Evolutionary conservation across 208 protist species (phyloP), one percentile per base, ranked within the genome.

Genomic region (Lotmaria passim): DNA sequence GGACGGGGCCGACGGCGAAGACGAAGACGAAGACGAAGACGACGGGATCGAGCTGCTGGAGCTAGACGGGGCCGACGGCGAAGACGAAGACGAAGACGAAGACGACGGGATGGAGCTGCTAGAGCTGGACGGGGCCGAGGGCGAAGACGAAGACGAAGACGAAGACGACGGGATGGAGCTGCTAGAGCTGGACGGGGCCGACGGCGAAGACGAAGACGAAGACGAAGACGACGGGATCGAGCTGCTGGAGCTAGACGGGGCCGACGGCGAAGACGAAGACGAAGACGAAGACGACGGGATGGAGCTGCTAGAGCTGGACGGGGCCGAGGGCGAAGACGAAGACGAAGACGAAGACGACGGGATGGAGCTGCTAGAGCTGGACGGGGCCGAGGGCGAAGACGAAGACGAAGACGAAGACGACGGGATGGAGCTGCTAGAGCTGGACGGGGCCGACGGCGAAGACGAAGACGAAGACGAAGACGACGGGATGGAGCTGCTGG

Each of bases 361-460:
- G 11, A 23, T 4, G 24, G 33, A 8, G 26, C 30, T 41, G 34
- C 19, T 7, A 5, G 38, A 60, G 47, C 34, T 56, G 34, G 24
- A 38, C 0, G 33, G 24, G 50, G 14, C 24, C n/a, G n/a, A n/a
- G 23, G 57, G 19, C 14, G 57, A 3, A 0, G 15, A 10, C 23
- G 52, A 55, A 2, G 50, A 47, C 15, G 38, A 61, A 12, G 53
- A 70, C 12, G 53, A 62, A 2, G 43, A 60, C 17, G 63, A 48
- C n/a, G 60, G 38, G 19, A 4, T 56, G 19, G 43, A 51, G 36
- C 36, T 46, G 62, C 50, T 58, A 1, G 39, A 59, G 39, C 30
- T 62, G n/a, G n/a, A n/a, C n/a, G n/a, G n/a, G n/a, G n/a, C n/a
- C n/a, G n/a, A n/a, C n/a, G n/a, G n/a, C n/a, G n/a, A n/a, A n/a